Conservation (phyloP, 192 early-diverging fungal species). For the Backusella tarrabulga region DNA sequence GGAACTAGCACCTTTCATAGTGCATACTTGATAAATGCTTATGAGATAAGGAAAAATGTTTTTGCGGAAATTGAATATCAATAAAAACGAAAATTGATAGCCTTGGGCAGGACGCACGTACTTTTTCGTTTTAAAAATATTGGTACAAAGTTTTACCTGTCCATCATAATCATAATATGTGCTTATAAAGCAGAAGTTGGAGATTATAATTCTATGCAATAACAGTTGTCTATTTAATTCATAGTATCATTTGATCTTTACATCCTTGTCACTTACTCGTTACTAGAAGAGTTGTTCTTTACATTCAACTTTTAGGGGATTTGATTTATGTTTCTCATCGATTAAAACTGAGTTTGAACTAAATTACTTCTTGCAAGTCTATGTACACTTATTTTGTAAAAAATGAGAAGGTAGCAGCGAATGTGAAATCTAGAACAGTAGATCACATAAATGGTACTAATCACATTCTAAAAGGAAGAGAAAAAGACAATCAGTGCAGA, state of each 20-base stretch:
- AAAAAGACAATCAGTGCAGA: not conserved
- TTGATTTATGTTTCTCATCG: not conserved
- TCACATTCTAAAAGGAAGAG: not conserved
- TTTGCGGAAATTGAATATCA: not conserved
- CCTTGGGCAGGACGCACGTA: not conserved
- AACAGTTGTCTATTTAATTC: not conserved
- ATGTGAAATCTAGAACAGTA: not conserved
- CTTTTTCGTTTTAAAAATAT: not conserved
- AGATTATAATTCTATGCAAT: not conserved
- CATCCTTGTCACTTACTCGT: not conserved
- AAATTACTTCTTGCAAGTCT: not conserved
- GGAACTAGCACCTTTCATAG: no score
- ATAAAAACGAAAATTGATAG: not conserved
- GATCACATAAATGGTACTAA: not conserved
- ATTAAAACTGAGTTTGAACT: not conserved
- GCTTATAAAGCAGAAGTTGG: not conserved
- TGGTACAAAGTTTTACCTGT: slow-evolving; percentile 6
- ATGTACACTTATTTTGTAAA: not conserved
- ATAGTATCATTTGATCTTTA: not conserved
- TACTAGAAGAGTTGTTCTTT: not conserved
- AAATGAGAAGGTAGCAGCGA: not conserved
- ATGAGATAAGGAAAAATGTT: not conserved
- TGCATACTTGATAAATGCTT: no score
- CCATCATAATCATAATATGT: not conserved
- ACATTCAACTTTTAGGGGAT: not conserved